phyloP scores from a whole-genome alignment of 1,139 yeast species.

The Sugiyamaella neomexicana region DNA sequence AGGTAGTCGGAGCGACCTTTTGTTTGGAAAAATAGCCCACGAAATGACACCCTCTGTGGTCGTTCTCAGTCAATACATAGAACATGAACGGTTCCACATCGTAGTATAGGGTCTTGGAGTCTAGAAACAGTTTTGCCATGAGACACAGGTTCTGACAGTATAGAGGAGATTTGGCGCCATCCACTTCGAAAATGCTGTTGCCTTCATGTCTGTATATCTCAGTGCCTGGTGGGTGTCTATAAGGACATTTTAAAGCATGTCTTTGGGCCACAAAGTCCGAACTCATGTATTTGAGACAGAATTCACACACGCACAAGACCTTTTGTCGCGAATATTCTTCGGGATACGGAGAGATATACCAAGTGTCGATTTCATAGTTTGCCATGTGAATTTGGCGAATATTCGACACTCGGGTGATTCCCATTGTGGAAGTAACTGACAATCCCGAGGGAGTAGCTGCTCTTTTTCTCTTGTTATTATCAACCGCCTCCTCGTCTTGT shows the following conservation, averaged over 20 bases:
- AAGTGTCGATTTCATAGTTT: constrained; percentile 73
- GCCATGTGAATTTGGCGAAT: constrained; percentile 64
- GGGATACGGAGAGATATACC: constrained; percentile 95
- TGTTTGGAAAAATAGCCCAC: constrained; percentile 95
- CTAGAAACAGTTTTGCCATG: constrained; percentile 81
- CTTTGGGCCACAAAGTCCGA: constrained; percentile 67
- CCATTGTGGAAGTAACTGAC: constrained; percentile 4
- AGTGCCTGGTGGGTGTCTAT: constrained; percentile 80
- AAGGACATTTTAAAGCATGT: constrained; percentile 70
- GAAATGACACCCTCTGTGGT: constrained; percentile 63
- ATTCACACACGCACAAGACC: constrained; percentile 75
- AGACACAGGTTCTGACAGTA: constrained; percentile 90
- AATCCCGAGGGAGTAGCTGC: constrained; percentile 3
- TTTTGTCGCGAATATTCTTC: constrained; percentile 70
- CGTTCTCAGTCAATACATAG: constrained; percentile 76
- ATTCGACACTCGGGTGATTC: constrained; percentile 36
- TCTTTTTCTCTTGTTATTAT: constrained; percentile 21
- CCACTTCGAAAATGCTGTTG: constrained; percentile 81
- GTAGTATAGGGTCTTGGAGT: constrained; percentile 87
- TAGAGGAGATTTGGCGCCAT: constrained; percentile 77
- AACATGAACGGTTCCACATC: constrained; percentile 95
- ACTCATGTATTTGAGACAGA: constrained; percentile 78
- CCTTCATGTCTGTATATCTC: constrained; percentile 76
- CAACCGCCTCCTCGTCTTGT: constrained; percentile 18
- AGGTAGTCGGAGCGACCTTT: constrained; percentile 41